Percentiles rank a stretch among this genome's conserved stretches.
Evolutionary conservation across 1,139 yeast species (phyloP).

Genomic region (Kurtzmaniella quercitrusa): DNA sequence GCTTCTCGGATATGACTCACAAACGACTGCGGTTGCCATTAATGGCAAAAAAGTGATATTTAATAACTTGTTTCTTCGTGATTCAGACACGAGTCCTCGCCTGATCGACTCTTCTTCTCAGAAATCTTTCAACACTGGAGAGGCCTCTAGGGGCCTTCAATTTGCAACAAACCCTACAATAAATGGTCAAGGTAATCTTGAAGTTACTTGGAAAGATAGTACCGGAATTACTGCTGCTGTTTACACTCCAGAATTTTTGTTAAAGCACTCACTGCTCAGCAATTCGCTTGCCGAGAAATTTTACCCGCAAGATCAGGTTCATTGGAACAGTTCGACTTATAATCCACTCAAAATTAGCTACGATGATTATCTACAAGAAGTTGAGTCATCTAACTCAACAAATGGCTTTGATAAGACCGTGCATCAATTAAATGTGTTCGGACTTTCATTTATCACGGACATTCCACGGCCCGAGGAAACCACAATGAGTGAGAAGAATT

Average conservation of each 20-base stretch:
- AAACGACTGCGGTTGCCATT: constrained; percentile 19
- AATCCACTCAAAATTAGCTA: constrained; percentile 29
- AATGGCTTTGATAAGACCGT: constrained; percentile 37
- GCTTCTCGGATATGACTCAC: constrained; percentile 11
- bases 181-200: constrained; percentile 27
- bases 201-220: constrained; percentile 55
- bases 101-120: constrained; percentile 62
- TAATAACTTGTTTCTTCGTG: constrained; percentile 60
- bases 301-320: constrained; percentile 30
- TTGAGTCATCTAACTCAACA: not conserved
- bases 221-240: constrained; percentile 3
- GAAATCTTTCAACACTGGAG: constrained; percentile 63
- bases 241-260: constrained; percentile 37
- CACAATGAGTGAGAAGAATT: constrained; percentile 25
- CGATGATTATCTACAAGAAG: constrained; percentile 35
- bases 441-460: constrained; percentile 53
- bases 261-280: constrained; percentile 34
- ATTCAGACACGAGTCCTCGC: constrained; percentile 48
- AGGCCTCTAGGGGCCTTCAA: constrained; percentile 25
- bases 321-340: constrained; percentile 36
- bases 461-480: constrained; percentile 38
- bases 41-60: constrained; percentile 33
- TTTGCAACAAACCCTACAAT: constrained; percentile 19
- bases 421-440: constrained; percentile 50
- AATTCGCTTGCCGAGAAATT: constrained; percentile 29